Evolutionary conservation across 345 rosid species (phyloP).

Genomic region (Eucalyptus sp.): DNA sequence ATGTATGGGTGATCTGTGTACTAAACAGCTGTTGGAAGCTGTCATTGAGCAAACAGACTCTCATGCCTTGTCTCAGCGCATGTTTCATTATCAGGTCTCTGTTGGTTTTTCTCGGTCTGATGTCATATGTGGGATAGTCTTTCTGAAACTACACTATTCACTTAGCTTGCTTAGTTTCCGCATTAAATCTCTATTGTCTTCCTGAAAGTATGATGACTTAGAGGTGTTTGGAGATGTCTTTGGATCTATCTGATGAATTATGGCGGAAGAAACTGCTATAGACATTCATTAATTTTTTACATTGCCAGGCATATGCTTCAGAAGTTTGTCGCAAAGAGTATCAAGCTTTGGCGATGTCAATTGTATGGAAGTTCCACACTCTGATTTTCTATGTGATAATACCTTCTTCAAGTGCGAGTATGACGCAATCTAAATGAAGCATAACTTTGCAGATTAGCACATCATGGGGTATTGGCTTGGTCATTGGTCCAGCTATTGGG

Average conservation of each 20-base stretch:
- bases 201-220: not conserved
- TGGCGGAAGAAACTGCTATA: not conserved
- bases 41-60: not conserved
- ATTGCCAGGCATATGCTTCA: constrained; percentile 69
- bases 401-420: not conserved
- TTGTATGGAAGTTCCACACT: constrained; percentile 26
- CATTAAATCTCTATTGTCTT: not conserved
- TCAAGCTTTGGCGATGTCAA: constrained; percentile 61
- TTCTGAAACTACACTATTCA: not conserved
- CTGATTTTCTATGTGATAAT: not conserved
- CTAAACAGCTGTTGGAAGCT: not conserved
- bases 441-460: constrained; percentile 45
- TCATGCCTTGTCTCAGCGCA: not conserved
- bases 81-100: not conserved
- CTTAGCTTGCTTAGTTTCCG: not conserved
- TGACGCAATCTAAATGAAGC: not conserved
- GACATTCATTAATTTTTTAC: not conserved
- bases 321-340: constrained; percentile 63
- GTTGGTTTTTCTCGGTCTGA: not conserved
- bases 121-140: not conserved
- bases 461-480: constrained; percentile 66
- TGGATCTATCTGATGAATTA: not conserved
- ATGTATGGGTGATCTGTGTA: not conserved
- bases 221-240: not conserved
- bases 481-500: constrained; percentile 80